Base-by-base conservation (phyloP, 345 rosid species). In the Salix purpurea region DNA sequence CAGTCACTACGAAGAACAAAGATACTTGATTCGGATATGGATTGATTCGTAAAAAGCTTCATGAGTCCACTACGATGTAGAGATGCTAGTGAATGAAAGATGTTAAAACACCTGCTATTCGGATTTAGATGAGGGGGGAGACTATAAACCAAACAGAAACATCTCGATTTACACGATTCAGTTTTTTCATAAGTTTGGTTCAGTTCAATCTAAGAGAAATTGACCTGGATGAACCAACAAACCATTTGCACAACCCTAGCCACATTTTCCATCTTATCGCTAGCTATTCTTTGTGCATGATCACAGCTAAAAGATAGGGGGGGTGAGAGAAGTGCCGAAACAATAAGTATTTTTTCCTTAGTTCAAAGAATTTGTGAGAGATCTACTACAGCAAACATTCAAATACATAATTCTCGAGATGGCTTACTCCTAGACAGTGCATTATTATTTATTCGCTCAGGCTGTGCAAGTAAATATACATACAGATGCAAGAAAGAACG, bases 391-490 rank as follows among this genome's bases (percentile, higher is more conserved):
- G 69, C 69, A 40, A 73, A 82, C 68, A 62, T 36, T 56, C 50
- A 50, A 50, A 69, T 56, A 75, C 74, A 81, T 74, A 28, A 65
- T 54, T 42, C 70, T 60, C 12, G 60, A 65, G 65, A 26, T 60
- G 67, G 36, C 13, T 39, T 12, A 26, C 69, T 81, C 75, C 78
- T 50, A 61, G 67, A n/a, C 50, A 36, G 14, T 26, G 34, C 69
- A 65, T 79, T 76, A 76, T 76, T 76, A 76, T 76, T 76, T 76
- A 76, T 76, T 71, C 40, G 60, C 69, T 3, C 13, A 46, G 74
- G 40, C 40, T 58, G 9, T 65, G 72, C 46, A 77, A 77, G 58
- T 54, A 39, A 80, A 84, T 82, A 52, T 56, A 84, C 78, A 84
- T 56, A 84, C 78, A 84, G 23, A 69, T 52, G 74, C 78, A 75